Base-by-base conservation (phyloP, 257 asterid genomes). In the Henckelia pumila region DNA sequence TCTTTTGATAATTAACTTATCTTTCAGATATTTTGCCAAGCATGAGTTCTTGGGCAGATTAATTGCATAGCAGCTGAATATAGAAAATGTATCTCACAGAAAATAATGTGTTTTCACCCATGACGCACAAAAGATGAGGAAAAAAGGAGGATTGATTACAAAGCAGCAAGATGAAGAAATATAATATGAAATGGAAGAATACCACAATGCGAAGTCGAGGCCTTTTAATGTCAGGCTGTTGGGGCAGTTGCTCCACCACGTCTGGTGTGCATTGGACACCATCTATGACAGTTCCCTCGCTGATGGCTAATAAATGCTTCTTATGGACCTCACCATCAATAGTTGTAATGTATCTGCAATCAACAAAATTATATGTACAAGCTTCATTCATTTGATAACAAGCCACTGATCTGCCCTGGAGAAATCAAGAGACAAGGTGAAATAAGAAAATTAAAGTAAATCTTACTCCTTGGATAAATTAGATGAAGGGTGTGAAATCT, bases 171-270 rank as follows among this genome's bases (percentile, higher is more conserved):
- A 37, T 1, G 40, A 49, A 24, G 52, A 40, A 55, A 56, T 29
- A 61, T 61, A n/a, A n/a, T n/a, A n/a, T n/a, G n/a, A n/a, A n/a
- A n/a, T n/a, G 65, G 63, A 72, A 59, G 22, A 73, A 55, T 91
- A 94, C 99, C 96, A 91, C 96, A 68, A 94, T 88, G 58, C 97
- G 92, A 72, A 94, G 75, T 56, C 97, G 87, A 33, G 89, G 92
- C 71, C 94, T 86, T 64, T 81, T 68, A 74, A 83, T 76, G 77
- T 84, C 96, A 61, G 96, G 92, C 68, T 94, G 95, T 55, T 75
- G 81, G 7, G 96, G 99, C 37, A 94, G 77, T 78, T 88, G 62
- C 82, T 94, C 99, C 59, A 94, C 97, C 65, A 72, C 61, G 80
- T 94, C 97, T 53, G 99, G 99, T 37, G 77, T 78, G 68, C 97